A percentile compares a stretch with the other conserved stretches of the same genome.
Evolutionary conservation across 2,329 filamentous ascomycete genomes (phyloP).

Genomic region (Colletotrichum magnum): DNA sequence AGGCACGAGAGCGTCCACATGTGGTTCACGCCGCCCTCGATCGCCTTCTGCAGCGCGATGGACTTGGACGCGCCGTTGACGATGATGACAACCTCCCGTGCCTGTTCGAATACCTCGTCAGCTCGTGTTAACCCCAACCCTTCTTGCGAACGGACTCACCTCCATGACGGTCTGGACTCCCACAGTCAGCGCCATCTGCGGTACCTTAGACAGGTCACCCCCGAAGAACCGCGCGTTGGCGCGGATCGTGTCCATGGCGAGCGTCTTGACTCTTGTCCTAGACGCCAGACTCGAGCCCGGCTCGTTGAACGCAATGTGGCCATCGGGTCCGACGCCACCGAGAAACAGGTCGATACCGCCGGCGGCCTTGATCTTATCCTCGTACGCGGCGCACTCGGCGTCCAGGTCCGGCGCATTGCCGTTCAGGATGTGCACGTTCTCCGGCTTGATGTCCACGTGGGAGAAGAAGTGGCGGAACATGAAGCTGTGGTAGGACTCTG

Average conservation of each 20-base stretch:
- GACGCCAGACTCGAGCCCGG: slow-evolving; percentile 80
- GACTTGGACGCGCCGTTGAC: slow-evolving; percentile 82
- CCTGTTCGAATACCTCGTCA: slow-evolving; percentile 75
- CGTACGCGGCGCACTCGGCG: slow-evolving; percentile 80
- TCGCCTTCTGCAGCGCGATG: slow-evolving; percentile 78
- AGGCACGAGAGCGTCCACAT: slow-evolving; percentile 85
- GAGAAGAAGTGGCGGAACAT: slow-evolving; percentile 89
- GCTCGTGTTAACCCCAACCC: slow-evolving; percentile 60
- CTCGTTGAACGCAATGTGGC: slow-evolving; percentile 88
- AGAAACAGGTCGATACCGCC: slow-evolving; percentile 85
- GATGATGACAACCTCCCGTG: slow-evolving; percentile 81
- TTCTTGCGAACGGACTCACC: slow-evolving; percentile 62
- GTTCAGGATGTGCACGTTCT: slow-evolving; percentile 80
- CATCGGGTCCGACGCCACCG: slow-evolving; percentile 82
- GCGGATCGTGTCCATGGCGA: slow-evolving; percentile 83
- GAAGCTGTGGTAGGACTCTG: slow-evolving; percentile 84
- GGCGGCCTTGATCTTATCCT: slow-evolving; percentile 75
- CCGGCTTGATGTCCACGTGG: slow-evolving; percentile 78
- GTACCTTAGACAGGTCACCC: slow-evolving; percentile 41
- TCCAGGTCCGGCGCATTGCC: slow-evolving; percentile 79
- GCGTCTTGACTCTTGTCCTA: slow-evolving; percentile 81
- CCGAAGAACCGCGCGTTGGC: slow-evolving; percentile 77
- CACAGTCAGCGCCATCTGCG: slow-evolving; percentile 46
- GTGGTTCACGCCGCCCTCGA: slow-evolving; percentile 82
- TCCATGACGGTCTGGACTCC: slow-evolving; percentile 55